phyloP scores from a whole-genome alignment of 805 yeast species.

The Spathaspora sp. region DNA sequence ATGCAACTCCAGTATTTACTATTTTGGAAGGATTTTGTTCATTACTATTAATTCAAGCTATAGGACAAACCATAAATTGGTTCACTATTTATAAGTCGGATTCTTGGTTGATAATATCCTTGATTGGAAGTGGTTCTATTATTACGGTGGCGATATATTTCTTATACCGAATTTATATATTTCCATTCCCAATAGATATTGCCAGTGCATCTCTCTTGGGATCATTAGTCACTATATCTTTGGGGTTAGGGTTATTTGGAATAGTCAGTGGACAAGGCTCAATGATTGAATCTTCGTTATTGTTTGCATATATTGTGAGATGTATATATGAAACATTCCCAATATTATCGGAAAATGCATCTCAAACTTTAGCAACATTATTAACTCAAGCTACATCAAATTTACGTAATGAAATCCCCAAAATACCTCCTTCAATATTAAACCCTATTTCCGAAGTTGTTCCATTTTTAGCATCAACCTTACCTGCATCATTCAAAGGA shows the following conservation, averaged over 20 bases:
- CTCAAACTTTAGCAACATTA: conserved; percentile 26
- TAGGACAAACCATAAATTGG: conserved; percentile 80
- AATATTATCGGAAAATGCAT: conserved; percentile 59
- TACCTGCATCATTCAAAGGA: conserved; percentile 51
- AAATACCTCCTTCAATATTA: conserved; percentile 33
- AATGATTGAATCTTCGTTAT: conserved; percentile 82
- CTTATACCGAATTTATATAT: conserved; percentile 76
- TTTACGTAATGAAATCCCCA: conserved; percentile 31
- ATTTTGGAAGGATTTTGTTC: conserved; percentile 92
- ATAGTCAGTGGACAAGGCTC: conserved; percentile 80
- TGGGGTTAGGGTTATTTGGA: conserved; percentile 76
- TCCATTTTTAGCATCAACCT: conserved; percentile 48
- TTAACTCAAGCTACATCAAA: conserved; percentile 32
- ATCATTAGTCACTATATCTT: conserved; percentile 72
- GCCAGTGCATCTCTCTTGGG: conserved; percentile 83
- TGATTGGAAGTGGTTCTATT: conserved; percentile 69
- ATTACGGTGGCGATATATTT: conserved; percentile 76
- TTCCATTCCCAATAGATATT: conserved; percentile 66
- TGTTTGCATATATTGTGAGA: conserved; percentile 88
- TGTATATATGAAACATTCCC: conserved; percentile 93
- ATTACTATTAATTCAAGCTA: conserved; percentile 83
- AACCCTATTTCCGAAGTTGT: conserved; percentile 30
- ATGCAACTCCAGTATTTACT: conserved; percentile 87
- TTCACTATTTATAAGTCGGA: conserved; percentile 62
- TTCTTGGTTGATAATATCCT: conserved; percentile 71